Conservation (phyloP, 106 monocot species). For the Alisma plantagoaquatica region DNA sequence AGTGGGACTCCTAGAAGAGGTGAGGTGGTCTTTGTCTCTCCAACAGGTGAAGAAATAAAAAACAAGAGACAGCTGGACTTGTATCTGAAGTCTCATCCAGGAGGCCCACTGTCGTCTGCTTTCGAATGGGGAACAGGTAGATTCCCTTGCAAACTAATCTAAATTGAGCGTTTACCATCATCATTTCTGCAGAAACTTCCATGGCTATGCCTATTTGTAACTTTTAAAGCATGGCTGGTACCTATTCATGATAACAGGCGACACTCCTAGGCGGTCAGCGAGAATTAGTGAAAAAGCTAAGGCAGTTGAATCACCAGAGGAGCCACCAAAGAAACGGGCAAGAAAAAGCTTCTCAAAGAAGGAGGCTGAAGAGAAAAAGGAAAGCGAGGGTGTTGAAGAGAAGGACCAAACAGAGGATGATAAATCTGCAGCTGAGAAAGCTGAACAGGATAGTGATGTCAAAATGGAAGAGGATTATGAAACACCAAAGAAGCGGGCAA, state of each 20-base stretch:
- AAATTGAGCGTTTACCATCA: too few relatives aligned
- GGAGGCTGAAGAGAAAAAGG: slow-evolving; percentile 24
- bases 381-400: slow-evolving; percentile 11
- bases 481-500: not conserved
- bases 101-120: slow-evolving; percentile 45
- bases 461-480: slow-evolving; percentile 4
- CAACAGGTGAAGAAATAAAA: slow-evolving; percentile 72
- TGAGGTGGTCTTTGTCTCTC: slow-evolving; percentile 45
- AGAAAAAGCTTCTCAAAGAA: slow-evolving; percentile 39
- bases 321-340: slow-evolving; percentile 35
- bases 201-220: too few relatives aligned
- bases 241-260: slow-evolving; percentile 47
- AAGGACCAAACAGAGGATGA: not conserved
- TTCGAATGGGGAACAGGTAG: slow-evolving; percentile 83
- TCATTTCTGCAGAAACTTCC: too few relatives aligned
- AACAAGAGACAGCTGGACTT: slow-evolving; percentile 52
- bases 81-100: slow-evolving; percentile 54
- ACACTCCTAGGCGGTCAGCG: slow-evolving; percentile 59
- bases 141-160: too few relatives aligned
- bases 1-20: slow-evolving; percentile 37
- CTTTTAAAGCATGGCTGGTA: too few relatives aligned
- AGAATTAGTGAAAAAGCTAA: slow-evolving; percentile 58
- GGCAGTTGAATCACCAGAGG: slow-evolving; percentile 29
- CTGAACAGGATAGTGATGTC: slow-evolving; percentile 3
- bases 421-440: not conserved